Evolutionary conservation across 768 basidiomycete genomes (phyloP).

Genomic region (Candolleomyces aberdarensis): DNA sequence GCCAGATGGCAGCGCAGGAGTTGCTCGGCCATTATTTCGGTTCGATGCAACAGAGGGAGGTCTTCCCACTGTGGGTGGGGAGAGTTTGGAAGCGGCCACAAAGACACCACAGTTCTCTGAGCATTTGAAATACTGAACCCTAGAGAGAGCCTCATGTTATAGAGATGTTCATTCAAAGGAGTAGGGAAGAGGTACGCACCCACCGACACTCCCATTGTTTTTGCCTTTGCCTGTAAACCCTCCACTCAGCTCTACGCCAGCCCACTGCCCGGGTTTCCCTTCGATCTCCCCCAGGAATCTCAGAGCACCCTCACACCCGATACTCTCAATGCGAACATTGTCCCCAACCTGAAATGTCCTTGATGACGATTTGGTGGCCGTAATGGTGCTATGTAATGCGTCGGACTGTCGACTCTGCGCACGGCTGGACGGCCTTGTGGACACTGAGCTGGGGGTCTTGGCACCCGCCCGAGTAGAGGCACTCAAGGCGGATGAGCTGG

Average conservation of each 20-base stretch:
- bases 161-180: constrained; percentile 7
- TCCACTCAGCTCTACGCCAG: constrained; percentile 85
- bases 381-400: constrained; percentile 22
- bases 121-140: constrained; percentile 83
- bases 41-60: constrained; percentile 83
- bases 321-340: constrained; percentile 80
- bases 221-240: constrained; percentile 91
- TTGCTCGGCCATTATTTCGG: constrained; percentile 50
- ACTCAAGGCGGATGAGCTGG: constrained; percentile 42
- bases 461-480: constrained; percentile 36
- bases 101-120: constrained; percentile 89
- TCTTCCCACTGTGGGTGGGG: constrained; percentile 67
- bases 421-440: constrained; percentile 37
- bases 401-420: constrained; percentile 71
- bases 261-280: constrained; percentile 89
- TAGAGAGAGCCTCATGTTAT: constrained; percentile 25
- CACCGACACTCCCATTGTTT: constrained; percentile 87
- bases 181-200: constrained; percentile 52
- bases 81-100: constrained; percentile 78
- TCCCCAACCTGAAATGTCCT: constrained; percentile 68
- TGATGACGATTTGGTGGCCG: constrained; percentile 33
- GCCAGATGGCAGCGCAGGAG: constrained; percentile 50
- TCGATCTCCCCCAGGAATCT: constrained; percentile 82
- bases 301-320: constrained; percentile 84
- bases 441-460: constrained; percentile 45